These are phyloP conservation scores for Fusarium goolgardi DNA, from an alignment of 2,329 filamentous ascomycete genomes.

Conservation along the genomic window DNA sequence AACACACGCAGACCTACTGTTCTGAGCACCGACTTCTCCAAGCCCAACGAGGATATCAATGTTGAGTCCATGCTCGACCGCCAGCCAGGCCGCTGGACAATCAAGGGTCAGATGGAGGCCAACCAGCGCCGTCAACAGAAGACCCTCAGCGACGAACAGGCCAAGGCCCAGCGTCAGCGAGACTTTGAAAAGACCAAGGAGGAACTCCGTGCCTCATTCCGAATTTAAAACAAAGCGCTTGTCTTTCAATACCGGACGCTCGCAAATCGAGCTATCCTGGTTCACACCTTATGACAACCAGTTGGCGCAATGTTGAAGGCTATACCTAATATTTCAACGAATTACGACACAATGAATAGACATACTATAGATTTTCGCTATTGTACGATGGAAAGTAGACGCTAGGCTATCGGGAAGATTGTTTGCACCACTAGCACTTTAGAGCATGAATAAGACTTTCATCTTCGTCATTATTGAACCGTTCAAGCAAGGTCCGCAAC, in stretches of 20 bases:
- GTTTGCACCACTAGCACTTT: constrained; percentile 33
- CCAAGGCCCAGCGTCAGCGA: constrained; percentile 52
- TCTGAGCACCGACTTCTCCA: constrained; percentile 54
- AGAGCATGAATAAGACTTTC: constrained; percentile 8
- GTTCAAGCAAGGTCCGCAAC: constrained; percentile 46
- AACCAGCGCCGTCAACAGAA: constrained; percentile 47
- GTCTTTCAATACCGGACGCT: background rate
- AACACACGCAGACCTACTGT: constrained; percentile 37
- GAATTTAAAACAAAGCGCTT: constrained; percentile 11
- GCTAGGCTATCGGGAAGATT: constrained; percentile 11
- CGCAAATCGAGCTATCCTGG: background rate
- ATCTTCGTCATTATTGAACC: constrained; percentile 6
- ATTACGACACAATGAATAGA: constrained; percentile 43
- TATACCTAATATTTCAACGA: constrained; percentile 42
- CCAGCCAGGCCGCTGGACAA: constrained; percentile 57
- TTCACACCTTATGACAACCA: constrained; percentile 11
- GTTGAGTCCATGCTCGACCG: constrained; percentile 58
- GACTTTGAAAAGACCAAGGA: constrained; percentile 62
- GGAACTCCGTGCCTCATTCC: constrained; percentile 55
- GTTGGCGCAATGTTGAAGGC: constrained; percentile 34
- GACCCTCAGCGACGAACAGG: constrained; percentile 39
- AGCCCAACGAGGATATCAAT: constrained; percentile 55
- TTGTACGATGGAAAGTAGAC: constrained; percentile 9
- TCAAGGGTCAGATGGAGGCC: constrained; percentile 52
- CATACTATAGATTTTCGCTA: constrained; percentile 18